These are phyloP conservation scores for Auxenochlorella pyrenoidosa DNA, from an alignment of 139 green algal species.

Conservation along the genomic window DNA sequence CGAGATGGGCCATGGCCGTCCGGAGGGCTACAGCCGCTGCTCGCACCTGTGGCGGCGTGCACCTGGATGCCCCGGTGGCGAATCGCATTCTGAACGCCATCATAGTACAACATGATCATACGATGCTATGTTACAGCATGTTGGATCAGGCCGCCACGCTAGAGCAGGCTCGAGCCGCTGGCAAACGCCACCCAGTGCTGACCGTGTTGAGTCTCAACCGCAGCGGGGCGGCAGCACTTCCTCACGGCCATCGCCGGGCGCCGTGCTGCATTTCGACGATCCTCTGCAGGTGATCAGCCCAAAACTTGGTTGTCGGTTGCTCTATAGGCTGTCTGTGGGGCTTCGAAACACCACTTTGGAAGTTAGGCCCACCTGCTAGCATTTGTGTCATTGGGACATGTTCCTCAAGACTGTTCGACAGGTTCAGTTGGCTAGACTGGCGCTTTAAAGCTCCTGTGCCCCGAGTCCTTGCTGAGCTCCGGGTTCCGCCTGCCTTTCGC, in stretches of 20 bases:
- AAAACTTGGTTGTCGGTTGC: no score
- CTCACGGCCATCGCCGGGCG: no score
- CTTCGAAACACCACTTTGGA: background rate
- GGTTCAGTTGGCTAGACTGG: background rate
- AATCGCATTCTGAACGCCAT: background rate
- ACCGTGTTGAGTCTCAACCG: no score
- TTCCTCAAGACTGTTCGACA: background rate
- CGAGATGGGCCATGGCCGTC: no score
- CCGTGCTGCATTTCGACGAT: no score
- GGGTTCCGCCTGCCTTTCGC: background rate
- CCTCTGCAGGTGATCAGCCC: no score
- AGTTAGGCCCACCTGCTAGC: background rate
- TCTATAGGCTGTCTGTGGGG: background rate
- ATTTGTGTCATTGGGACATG: background rate
- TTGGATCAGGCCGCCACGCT: background rate
- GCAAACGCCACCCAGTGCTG: no score
- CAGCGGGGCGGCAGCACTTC: no score
- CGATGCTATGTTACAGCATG: background rate
- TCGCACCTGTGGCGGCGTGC: no score
- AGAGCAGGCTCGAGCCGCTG: no score
- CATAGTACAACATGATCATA: background rate
- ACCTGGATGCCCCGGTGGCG: background rate
- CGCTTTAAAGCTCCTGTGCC: no score
- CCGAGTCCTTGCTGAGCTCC: background rate
- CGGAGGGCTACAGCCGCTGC: no score